phyloP scores from a whole-genome alignment of 2,329 filamentous ascomycete species.

The Cladosporium sp. region DNA sequence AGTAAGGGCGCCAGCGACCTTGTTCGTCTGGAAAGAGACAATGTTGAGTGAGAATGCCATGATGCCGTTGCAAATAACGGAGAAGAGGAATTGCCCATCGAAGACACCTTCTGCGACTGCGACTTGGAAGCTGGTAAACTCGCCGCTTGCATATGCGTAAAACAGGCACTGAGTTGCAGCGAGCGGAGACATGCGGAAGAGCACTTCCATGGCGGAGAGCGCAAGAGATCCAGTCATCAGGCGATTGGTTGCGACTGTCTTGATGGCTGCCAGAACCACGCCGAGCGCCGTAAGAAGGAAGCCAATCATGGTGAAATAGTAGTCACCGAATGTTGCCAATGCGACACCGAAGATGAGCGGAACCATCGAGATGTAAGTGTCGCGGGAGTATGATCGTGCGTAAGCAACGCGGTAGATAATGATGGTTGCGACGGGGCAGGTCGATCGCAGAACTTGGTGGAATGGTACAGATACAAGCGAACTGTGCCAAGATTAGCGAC shows the following conservation, averaged over 20 bases:
- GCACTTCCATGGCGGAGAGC: constrained; percentile 60
- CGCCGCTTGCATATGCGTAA: constrained; percentile 55
- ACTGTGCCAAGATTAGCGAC: not conserved
- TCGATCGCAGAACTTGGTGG: constrained; percentile 64
- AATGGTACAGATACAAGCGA: constrained; percentile 61
- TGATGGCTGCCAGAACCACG: constrained; percentile 41
- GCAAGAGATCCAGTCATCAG: constrained; percentile 62
- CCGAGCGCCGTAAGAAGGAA: constrained; percentile 40
- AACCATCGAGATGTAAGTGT: constrained; percentile 60
- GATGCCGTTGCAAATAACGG: constrained; percentile 35
- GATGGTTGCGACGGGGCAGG: constrained; percentile 61
- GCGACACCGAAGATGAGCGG: constrained; percentile 61
- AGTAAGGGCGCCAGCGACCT: constrained; percentile 40
- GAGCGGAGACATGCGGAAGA: constrained; percentile 63
- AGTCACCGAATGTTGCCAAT: constrained; percentile 62
- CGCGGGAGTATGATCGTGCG: constrained; percentile 54
- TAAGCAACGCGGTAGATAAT: constrained; percentile 60
- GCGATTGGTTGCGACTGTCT: constrained; percentile 64
- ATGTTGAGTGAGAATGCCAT: constrained; percentile 40
- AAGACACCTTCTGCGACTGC: constrained; percentile 29
- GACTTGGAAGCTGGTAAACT: constrained; percentile 37
- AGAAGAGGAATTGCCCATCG: constrained; percentile 25
- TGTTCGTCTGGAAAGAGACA: constrained; percentile 42
- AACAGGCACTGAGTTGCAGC: constrained; percentile 57
- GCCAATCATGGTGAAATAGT: constrained; percentile 60